Base-by-base conservation (phyloP, 2,329 filamentous ascomycete species). In the Pseudogymnoascus sp. region DNA sequence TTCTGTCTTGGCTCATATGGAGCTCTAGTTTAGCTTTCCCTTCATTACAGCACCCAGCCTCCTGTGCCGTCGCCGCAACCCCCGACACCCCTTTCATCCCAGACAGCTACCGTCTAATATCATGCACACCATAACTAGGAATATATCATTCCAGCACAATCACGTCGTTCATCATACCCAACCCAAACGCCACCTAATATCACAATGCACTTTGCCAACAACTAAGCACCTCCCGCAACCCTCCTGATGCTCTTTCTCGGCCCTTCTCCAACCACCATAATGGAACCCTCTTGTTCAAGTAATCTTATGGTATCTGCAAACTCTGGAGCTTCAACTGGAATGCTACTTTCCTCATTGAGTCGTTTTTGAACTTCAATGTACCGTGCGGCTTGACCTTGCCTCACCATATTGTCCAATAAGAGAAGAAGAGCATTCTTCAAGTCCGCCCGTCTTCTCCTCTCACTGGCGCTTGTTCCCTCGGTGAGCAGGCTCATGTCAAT, bases 401-500 rank as follows among this genome's bases (percentile, higher is more conserved):
- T 80, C 3, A 88, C 87, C 77, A 96, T 83, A 69, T 96, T 92
- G 72, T 97, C 93, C 11, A 99, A 76, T 19, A 92, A 78, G 35
- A 78, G 79, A 35, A 96, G 74, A 0, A 96, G 81, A 0, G 89
- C 92, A 64, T 83, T 85, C 81, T 96, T 96, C 71, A 99, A 78
- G 74, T 97, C 93, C 40, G 89, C 87, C 73, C 87, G 89, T 67
- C 91, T 82, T 73, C 90, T 87, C 61, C 95, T 82, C 75, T 97
- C 95, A n/a, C 87, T 87, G 0, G 91, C 87, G 69, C 89, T 92
- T 1, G 91, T 96, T n/a, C 95, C 95, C 73, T 97, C 95, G 0
- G 93, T 97, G 67, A 99, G 80, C 60, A 99, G 80, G 63, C 90
- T 89, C 95, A 99, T 97, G 74, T 99, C 95, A 71, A 99, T 97